A percentile compares a stretch with the other conserved stretches of the same genome.
Evolutionary conservation across 2,329 filamentous ascomycete genomes (phyloP).

Genomic region (Trichophyton schoenleinii): DNA sequence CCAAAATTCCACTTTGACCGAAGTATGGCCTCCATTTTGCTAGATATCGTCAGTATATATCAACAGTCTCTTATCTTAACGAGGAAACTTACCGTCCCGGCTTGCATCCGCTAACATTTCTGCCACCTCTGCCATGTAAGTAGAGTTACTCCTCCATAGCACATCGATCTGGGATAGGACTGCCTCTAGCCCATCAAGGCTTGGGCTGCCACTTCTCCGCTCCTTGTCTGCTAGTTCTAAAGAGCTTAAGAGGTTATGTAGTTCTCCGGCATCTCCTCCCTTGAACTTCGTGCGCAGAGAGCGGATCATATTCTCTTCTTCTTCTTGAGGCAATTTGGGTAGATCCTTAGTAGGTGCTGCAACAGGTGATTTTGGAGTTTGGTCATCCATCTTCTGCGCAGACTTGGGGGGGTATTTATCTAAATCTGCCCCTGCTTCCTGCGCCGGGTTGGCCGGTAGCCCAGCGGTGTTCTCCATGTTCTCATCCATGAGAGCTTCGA

Average conservation of each 20-base stretch:
- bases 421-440: background rate
- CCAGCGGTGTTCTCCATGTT: background rate
- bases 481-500: background rate
- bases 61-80: background rate
- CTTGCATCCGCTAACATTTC: slow-evolving; percentile 32
- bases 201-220: slow-evolving; percentile 15
- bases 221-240: slow-evolving; percentile 21
- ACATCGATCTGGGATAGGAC: slow-evolving; percentile 22
- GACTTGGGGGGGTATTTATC: background rate
- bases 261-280: slow-evolving; percentile 17
- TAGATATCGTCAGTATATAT: slow-evolving; percentile 12
- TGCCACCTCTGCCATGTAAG: slow-evolving; percentile 24
- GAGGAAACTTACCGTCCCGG: slow-evolving; percentile 28
- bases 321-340: slow-evolving; percentile 16
- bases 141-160: slow-evolving; percentile 27
- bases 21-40: slow-evolving; percentile 29
- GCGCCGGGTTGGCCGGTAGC: background rate
- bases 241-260: slow-evolving; percentile 21
- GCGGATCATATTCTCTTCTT: slow-evolving; percentile 25
- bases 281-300: slow-evolving; percentile 24
- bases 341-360: slow-evolving; percentile 14
- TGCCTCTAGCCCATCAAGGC: slow-evolving; percentile 17
- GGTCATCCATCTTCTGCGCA: background rate
- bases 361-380: slow-evolving; percentile 11
- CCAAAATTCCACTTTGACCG: slow-evolving; percentile 29